A percentile compares a stretch with the other conserved stretches of the same genome.
These are phyloP conservation scores for Trapa incisa DNA, from an alignment of 345 rosid genomes.

Conservation along the genomic window DNA sequence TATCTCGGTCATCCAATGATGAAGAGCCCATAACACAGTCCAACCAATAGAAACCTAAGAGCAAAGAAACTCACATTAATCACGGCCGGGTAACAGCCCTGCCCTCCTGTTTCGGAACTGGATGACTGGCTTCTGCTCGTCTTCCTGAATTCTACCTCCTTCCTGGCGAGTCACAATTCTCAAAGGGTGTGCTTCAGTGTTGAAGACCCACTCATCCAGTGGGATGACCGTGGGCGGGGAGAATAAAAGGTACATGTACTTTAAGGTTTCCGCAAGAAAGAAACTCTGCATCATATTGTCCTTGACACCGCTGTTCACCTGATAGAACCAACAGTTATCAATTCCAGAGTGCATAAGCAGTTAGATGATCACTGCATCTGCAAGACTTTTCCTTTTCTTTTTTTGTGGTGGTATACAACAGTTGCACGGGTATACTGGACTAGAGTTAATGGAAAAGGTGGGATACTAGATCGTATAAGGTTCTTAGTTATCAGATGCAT, in stretches of 20 bases:
- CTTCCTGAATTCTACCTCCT: constrained; percentile 9
- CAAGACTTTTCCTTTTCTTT: too few relatives aligned
- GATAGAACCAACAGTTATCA: constrained; percentile 4
- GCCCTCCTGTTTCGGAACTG: constrained; percentile 21
- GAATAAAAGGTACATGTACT: constrained; percentile 80
- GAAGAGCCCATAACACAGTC: not conserved
- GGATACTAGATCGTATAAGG: too few relatives aligned
- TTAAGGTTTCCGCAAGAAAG: constrained; percentile 90
- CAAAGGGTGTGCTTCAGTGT: constrained; percentile 93
- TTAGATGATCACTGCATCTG: too few relatives aligned
- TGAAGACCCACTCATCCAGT: constrained; percentile 91
- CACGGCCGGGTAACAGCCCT: constrained; percentile 10
- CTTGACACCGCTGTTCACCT: constrained; percentile 75
- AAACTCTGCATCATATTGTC: constrained; percentile 99
- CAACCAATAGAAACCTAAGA: not conserved
- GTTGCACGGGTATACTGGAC: too few relatives aligned
- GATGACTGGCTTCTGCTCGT: constrained; percentile 11
- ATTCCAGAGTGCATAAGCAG: not conserved
- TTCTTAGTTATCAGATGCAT: too few relatives aligned
- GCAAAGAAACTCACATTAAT: constrained; percentile 2
- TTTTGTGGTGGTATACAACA: too few relatives aligned
- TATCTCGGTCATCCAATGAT: constrained; percentile 4
- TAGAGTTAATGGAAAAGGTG: too few relatives aligned
- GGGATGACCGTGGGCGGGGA: constrained; percentile 74
- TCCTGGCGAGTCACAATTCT: constrained; percentile 47